These are phyloP conservation scores for Tylopilus felleus DNA, from an alignment of 768 basidiomycete species.

Conservation along the genomic window DNA sequence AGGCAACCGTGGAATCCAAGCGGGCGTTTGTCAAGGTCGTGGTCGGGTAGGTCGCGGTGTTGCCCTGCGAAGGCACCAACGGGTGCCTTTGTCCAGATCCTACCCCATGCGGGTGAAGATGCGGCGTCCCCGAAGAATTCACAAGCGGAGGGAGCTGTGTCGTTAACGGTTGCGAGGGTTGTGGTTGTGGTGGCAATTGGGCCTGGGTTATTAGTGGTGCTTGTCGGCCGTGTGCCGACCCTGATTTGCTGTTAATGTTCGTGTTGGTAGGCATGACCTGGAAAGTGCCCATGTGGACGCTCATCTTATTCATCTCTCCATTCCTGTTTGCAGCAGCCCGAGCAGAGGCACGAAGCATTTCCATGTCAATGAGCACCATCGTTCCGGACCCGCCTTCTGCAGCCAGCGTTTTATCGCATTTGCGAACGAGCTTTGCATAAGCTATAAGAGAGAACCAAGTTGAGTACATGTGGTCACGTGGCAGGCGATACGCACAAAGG, in stretches of 20 bases:
- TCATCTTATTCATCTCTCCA: slow-evolving; percentile 29
- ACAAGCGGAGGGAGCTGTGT: slow-evolving; percentile 9
- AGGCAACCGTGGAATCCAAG: no score
- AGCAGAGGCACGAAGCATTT: slow-evolving; percentile 70
- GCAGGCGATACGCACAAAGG: slow-evolving; percentile 47
- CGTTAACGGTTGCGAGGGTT: slow-evolving; percentile 8
- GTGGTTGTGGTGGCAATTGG: slow-evolving; percentile 2
- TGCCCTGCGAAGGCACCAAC: slow-evolving; percentile 8
- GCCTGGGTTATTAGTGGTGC: not conserved
- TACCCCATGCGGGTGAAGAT: slow-evolving; percentile 11
- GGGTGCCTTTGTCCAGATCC: slow-evolving; percentile 9
- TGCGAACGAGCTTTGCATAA: slow-evolving; percentile 80
- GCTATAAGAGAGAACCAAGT: slow-evolving; percentile 41
- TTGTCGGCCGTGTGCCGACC: slow-evolving; percentile 3
- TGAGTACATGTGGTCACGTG: not conserved
- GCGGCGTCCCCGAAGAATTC: slow-evolving; percentile 15
- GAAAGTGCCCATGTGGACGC: slow-evolving; percentile 58
- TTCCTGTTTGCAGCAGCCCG: slow-evolving; percentile 22
- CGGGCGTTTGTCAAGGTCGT: no score
- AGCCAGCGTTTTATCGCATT: slow-evolving; percentile 61
- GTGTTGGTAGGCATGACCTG: slow-evolving; percentile 38
- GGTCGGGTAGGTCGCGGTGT: no score
- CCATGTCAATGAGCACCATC: slow-evolving; percentile 61
- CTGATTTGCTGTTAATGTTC: slow-evolving; percentile 18
- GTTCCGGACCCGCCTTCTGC: slow-evolving; percentile 46